Evolutionary conservation across 1,139 yeast species (phyloP).

Genomic region (Zygotorulaspora mrakii): DNA sequence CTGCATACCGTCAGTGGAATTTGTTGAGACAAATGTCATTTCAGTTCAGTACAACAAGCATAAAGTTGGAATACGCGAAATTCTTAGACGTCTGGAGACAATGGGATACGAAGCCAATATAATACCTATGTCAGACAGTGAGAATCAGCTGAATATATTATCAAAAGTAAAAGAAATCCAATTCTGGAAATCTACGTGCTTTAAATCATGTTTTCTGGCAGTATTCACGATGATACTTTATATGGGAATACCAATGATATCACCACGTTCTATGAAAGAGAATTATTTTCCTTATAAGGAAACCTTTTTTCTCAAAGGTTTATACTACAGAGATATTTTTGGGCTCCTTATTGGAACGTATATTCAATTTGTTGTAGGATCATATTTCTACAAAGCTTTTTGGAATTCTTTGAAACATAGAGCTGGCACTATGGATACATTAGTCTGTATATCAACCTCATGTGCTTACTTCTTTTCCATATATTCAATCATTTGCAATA

Average conservation of each 20-base stretch:
- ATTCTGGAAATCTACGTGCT: slow-evolving; percentile 60
- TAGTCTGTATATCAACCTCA: slow-evolving; percentile 78
- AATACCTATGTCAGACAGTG: slow-evolving; percentile 26
- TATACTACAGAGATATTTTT: slow-evolving; percentile 57
- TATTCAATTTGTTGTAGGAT: slow-evolving; percentile 63
- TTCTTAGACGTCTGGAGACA: slow-evolving; percentile 48
- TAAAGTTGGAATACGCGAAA: slow-evolving; percentile 52
- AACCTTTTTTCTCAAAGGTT: slow-evolving; percentile 43
- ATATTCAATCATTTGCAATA: slow-evolving; percentile 49
- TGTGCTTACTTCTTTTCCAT: slow-evolving; percentile 75
- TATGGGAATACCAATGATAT: slow-evolving; percentile 31
- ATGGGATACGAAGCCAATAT: slow-evolving; percentile 49
- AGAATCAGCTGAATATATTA: slow-evolving; percentile 62
- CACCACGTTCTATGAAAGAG: slow-evolving; percentile 15
- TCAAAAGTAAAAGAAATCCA: slow-evolving; percentile 67
- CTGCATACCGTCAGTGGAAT: slow-evolving; percentile 9
- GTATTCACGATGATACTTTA: slow-evolving; percentile 27
- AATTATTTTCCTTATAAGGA: slow-evolving; percentile 27
- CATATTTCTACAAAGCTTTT: slow-evolving; percentile 60
- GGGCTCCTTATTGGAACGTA: slow-evolving; percentile 60
- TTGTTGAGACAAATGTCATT: slow-evolving; percentile 3
- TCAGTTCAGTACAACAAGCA: slow-evolving; percentile 44
- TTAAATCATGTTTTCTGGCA: slow-evolving; percentile 40
- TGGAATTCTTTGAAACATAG: slow-evolving; percentile 61
- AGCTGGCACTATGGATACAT: slow-evolving; percentile 93